Percentiles rank a stretch among this genome's conserved stretches.
Conservation (phyloP, 768 basidiomycete genomes). For the Mycena vitilis region DNA sequence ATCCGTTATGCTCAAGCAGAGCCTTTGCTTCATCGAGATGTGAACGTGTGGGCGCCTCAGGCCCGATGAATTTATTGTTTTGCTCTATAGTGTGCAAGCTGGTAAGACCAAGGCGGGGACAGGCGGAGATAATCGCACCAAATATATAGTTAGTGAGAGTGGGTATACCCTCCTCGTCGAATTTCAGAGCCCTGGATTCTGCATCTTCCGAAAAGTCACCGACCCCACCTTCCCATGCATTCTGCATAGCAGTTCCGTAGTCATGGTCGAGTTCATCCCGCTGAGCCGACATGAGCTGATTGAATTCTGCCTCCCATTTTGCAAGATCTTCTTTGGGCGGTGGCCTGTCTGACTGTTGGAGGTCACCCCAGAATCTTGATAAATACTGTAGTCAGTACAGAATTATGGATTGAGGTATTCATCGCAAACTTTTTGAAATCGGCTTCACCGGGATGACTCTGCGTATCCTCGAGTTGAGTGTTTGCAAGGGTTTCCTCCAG, state of each 20-base stretch:
- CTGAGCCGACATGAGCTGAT: constrained; percentile 77
- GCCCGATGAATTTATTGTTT: constrained; percentile 77
- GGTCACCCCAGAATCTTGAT: constrained; percentile 70
- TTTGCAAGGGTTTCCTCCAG: constrained; percentile 54
- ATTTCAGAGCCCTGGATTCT: constrained; percentile 53
- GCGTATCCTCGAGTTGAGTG: constrained; percentile 47
- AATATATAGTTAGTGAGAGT: constrained; percentile 79
- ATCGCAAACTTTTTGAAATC: constrained; percentile 66
- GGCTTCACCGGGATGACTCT: constrained; percentile 33
- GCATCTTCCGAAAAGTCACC: constrained; percentile 55
- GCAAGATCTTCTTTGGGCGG: constrained; percentile 73
- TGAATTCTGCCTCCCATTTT: constrained; percentile 88
- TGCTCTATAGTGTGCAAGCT: constrained; percentile 57
- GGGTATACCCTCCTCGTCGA: constrained; percentile 83
- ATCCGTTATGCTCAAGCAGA: constrained; percentile 82
- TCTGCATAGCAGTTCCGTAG: constrained; percentile 70
- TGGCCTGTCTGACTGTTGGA: constrained; percentile 68
- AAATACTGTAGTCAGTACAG: constrained; percentile 8
- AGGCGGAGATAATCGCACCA: constrained; percentile 60
- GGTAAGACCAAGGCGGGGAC: constrained; percentile 6
- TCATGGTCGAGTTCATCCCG: constrained; percentile 76
- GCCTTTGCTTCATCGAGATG: constrained; percentile 81
- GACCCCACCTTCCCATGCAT: constrained; percentile 70
- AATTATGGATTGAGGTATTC: constrained; percentile 6
- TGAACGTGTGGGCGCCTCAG: constrained; percentile 56